Evolutionary conservation across 2,329 filamentous ascomycete species (phyloP).

Genomic region (Didymella glomerata): DNA sequence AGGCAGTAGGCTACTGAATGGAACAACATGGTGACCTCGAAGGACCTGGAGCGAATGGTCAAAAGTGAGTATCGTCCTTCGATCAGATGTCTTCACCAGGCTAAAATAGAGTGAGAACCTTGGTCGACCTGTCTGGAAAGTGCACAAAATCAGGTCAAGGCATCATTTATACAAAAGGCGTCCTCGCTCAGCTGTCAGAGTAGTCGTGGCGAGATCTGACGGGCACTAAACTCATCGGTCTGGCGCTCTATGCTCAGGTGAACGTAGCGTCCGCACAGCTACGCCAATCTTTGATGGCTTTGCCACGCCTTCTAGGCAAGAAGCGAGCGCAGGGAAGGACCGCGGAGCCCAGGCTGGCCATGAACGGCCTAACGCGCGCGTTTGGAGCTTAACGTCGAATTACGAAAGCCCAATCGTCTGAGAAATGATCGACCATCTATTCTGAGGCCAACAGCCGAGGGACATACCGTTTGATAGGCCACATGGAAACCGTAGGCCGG

Average conservation of each 20-base stretch:
- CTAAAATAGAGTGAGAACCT: not conserved
- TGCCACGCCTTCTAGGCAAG: slow-evolving; percentile 3
- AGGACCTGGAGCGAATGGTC: slow-evolving; percentile 2
- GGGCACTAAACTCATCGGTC: slow-evolving; percentile 2
- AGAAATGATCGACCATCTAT: not conserved
- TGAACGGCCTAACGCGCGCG: slow-evolving; percentile 25
- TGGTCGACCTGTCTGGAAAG: slow-evolving; percentile 20
- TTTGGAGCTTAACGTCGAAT: slow-evolving; percentile 10
- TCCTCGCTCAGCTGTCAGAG: not conserved
- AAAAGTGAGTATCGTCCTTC: slow-evolving; percentile 7
- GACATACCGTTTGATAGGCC: slow-evolving; percentile 15
- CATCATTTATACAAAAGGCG: slow-evolving; percentile 17
- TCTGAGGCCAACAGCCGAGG: slow-evolving; percentile 1
- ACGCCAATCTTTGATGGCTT: slow-evolving; percentile 12
- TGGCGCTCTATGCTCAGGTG: slow-evolving; percentile 9
- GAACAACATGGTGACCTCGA: slow-evolving; percentile 35
- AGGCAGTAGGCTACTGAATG: slow-evolving; percentile 36
- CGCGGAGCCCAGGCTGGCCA: slow-evolving; percentile 6
- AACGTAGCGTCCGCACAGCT: slow-evolving; percentile 3
- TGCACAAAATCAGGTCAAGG: slow-evolving; percentile 20
- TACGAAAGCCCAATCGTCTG: not conserved
- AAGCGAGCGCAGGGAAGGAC: not conserved
- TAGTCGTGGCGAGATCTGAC: slow-evolving; percentile 6
- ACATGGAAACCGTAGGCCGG: slow-evolving; percentile 19
- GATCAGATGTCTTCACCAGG: not conserved